Evolutionary conservation across 306 rosid genomes (phyloP), one percentile per base, ranked within the genome.

Genomic region (Neltuma alba): DNA sequence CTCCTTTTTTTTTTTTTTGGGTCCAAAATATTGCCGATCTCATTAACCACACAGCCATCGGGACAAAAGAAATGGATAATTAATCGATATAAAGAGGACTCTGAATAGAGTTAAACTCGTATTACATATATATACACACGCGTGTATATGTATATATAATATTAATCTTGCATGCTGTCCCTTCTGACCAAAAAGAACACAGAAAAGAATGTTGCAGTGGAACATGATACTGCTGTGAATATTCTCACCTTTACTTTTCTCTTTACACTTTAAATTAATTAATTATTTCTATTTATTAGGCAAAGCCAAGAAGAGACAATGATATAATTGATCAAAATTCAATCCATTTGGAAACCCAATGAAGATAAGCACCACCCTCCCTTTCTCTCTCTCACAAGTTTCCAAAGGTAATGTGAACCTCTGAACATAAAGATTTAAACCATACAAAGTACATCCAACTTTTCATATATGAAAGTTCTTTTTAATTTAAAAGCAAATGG

Each of bases 321-420:
- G 23, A 62, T 31, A 31, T 18, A 55, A 55, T 55, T n/a, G 11
- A 15, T 62, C 13, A 72, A 7, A 4, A 48, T 74, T 68, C 70
- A 61, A 58, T 65, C 58, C 45, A 34, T 60, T 55, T 25, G 37
- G 58, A 47, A 78, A n/a, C 52, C 75, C 76, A 75, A 63, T 38
- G 70, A 70, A 79, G 82, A 79, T 64, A 37, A 57, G 69, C 33
- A 34, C 65, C n/a, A 55, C 14, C 58, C 69, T 34, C 47, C 4
- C 30, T 23, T 54, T 55, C 31, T 4, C 81, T n/a, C n/a, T n/a
- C n/a, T n/a, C n/a, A 15, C 71, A 52, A 62, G 67, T 63, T 74
- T 62, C 48, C 67, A 20, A 63, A 85, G 76, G 86, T 45, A 79
- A 75, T 55, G 70, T 64, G 79, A 67, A 67, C 69, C 81, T 23